A percentile compares a stretch with the other conserved stretches of the same genome.
Evolutionary conservation across 1,284 basidiomycete genomes (phyloP).

Genomic region (Cutaneotrichosporon spelunceum): DNA sequence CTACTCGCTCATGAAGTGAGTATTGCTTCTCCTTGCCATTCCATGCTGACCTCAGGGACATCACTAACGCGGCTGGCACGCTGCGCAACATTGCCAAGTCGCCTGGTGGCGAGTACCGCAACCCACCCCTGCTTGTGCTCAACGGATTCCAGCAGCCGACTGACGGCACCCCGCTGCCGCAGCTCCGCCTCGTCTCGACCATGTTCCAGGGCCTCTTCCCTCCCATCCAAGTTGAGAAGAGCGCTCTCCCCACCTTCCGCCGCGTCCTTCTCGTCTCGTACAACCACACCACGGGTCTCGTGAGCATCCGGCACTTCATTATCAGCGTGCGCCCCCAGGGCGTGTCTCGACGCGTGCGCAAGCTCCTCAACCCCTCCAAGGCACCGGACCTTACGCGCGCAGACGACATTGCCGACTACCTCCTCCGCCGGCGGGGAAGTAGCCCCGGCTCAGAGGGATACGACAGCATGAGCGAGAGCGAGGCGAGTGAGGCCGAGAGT

Average conservation of each 20-base stretch:
- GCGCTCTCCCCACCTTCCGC: constrained; percentile 77
- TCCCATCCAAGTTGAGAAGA: constrained; percentile 60
- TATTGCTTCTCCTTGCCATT: constrained; percentile 2
- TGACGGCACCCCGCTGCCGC: constrained; percentile 49
- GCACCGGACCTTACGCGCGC: constrained; percentile 72
- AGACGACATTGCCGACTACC: constrained; percentile 92
- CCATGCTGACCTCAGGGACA: constrained; percentile 19
- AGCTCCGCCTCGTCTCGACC: constrained; percentile 55
- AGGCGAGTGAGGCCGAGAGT: constrained; percentile 68
- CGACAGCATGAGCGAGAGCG: constrained; percentile 66
- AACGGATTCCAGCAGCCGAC: constrained; percentile 54
- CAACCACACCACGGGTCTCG: constrained; percentile 76
- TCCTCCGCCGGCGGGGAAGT: constrained; percentile 62
- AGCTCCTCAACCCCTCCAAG: constrained; percentile 61
- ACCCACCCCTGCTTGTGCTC: constrained; percentile 54
- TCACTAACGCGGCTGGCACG: constrained; percentile 14
- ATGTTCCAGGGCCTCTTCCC: constrained; percentile 58
- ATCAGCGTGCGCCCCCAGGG: constrained; percentile 95
- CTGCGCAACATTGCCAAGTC: constrained; percentile 49
- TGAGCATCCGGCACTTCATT: constrained; percentile 91
- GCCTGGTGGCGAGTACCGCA: constrained; percentile 50
- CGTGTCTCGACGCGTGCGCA: constrained; percentile 85
- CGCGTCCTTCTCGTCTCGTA: constrained; percentile 92
- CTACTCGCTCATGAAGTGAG: constrained; percentile 76
- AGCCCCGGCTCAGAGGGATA: constrained; percentile 62